Percentiles rank a stretch among this genome's conserved stretches.
phyloP scores from a whole-genome alignment of 495 filamentous ascomycete species.

The Platismatia glauca region DNA sequence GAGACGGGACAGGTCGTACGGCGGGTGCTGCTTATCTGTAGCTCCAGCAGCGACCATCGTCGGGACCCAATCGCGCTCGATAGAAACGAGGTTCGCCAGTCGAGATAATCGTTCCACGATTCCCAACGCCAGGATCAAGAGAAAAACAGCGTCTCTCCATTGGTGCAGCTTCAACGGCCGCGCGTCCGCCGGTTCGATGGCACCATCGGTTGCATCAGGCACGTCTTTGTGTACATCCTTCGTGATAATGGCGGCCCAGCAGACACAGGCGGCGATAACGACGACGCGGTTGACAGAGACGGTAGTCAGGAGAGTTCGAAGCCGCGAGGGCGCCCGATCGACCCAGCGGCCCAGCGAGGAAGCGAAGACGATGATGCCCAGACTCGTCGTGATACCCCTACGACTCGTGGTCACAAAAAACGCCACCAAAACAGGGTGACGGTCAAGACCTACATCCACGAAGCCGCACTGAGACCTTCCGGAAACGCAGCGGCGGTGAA shows the following conservation, averaged over 20 bases:
- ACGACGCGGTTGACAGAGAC: slow-evolving; percentile 36
- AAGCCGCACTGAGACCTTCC: slow-evolving; percentile 34
- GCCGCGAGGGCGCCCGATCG: slow-evolving; percentile 33
- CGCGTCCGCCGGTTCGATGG: neutral
- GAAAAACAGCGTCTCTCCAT: slow-evolving; percentile 31
- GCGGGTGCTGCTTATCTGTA: neutral
- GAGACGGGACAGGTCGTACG: slow-evolving; percentile 35
- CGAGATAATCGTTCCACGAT: slow-evolving; percentile 41
- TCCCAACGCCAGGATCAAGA: slow-evolving; percentile 33
- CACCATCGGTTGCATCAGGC: neutral
- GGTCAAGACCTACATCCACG: slow-evolving; percentile 29
- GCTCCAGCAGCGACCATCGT: slow-evolving; percentile 27
- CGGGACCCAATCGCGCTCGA: slow-evolving; percentile 50
- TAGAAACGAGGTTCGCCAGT: slow-evolving; percentile 42
- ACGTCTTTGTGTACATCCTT: neutral
- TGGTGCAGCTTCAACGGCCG: slow-evolving; percentile 8
- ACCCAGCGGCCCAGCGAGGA: slow-evolving; percentile 39
- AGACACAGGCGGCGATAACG: slow-evolving; percentile 35
- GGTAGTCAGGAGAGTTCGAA: slow-evolving; percentile 36
- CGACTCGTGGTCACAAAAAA: neutral
- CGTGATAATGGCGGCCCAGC: slow-evolving; percentile 29
- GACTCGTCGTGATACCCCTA: slow-evolving; percentile 32
- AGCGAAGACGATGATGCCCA: slow-evolving; percentile 31
- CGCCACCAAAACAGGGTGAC: too few species aligned
- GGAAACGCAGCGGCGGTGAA: slow-evolving; percentile 45